Conservation (phyloP, 768 basidiomycete species). For the Tephrocybe sp. region DNA sequence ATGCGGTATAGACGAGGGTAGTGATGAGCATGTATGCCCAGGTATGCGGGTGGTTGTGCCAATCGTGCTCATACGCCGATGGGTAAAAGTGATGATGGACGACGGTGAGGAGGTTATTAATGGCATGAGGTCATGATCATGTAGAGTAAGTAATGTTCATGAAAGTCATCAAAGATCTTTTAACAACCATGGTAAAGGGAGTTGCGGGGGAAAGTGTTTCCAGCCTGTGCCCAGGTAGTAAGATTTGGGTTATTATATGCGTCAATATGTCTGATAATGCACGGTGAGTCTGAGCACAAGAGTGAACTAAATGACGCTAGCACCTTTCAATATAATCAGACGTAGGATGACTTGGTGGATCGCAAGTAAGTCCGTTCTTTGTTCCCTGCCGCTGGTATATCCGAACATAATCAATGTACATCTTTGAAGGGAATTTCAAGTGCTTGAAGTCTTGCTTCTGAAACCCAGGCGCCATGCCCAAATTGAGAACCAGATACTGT, state of each 20-base stretch:
- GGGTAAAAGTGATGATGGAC: neutral
- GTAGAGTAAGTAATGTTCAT: neutral
- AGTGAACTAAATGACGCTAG: constrained; percentile 11
- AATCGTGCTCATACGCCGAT: neutral
- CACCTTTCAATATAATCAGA: constrained; percentile 72
- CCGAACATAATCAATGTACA: constrained; percentile 89
- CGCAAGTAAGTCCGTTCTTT: constrained; percentile 71
- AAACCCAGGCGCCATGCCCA: constrained; percentile 79
- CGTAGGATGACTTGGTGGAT: constrained; percentile 78
- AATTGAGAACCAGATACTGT: constrained; percentile 81
- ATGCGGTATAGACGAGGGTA: neutral
- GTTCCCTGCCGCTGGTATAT: constrained; percentile 78
- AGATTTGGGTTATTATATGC: constrained; percentile 80
- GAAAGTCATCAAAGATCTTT: constrained; percentile 4
- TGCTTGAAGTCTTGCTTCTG: constrained; percentile 69
- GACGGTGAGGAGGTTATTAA: neutral
- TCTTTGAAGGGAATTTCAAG: constrained; percentile 71
- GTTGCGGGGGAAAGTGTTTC: constrained; percentile 75
- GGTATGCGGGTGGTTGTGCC: neutral
- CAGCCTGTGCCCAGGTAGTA: constrained; percentile 81
- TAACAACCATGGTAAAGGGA: constrained; percentile 42
- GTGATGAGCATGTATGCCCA: neutral
- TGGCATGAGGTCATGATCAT: constrained; percentile 8
- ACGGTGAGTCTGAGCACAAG: neutral
- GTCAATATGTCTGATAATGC: constrained; percentile 33